Conservation (phyloP, 257 asterid species). For the Capsicum baccatum region DNA sequence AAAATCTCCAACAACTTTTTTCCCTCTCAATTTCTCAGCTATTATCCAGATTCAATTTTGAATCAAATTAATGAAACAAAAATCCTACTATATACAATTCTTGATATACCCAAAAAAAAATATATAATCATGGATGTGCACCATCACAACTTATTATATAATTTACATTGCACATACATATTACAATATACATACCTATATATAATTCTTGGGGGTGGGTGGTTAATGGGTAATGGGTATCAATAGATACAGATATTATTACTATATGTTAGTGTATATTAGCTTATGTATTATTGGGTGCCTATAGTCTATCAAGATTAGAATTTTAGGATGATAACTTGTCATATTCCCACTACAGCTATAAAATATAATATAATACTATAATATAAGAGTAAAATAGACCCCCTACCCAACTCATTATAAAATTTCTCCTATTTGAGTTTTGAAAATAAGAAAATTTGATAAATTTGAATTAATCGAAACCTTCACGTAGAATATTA, state of each 20-base stretch:
- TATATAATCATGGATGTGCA: background rate
- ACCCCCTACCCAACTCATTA: background rate
- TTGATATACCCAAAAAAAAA: background rate
- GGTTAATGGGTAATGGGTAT: background rate
- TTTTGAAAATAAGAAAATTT: background rate
- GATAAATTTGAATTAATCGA: background rate
- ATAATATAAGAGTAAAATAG: background rate
- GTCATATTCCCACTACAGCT: conserved; percentile 53
- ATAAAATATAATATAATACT: background rate
- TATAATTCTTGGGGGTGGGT: conserved; percentile 17
- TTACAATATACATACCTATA: conserved; percentile 28
- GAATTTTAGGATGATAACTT: conserved; percentile 29
- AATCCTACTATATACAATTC: background rate
- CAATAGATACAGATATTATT: background rate
- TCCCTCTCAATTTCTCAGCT: conserved; percentile 11
- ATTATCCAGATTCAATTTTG: conserved; percentile 48
- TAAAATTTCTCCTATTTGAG: background rate
- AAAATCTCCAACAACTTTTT: conserved; percentile 16
- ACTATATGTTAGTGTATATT: conserved; percentile 34
- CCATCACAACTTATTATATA: conserved; percentile 14
- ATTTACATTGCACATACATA: background rate
- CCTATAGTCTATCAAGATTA: conserved; percentile 40
- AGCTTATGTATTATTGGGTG: conserved; percentile 31
- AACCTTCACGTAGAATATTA: background rate
- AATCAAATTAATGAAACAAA: conserved; percentile 36